Percentiles rank a stretch among this genome's conserved stretches.
Conservation (phyloP, 2,329 filamentous ascomycete species). For the Fusarium circinatum region DNA sequence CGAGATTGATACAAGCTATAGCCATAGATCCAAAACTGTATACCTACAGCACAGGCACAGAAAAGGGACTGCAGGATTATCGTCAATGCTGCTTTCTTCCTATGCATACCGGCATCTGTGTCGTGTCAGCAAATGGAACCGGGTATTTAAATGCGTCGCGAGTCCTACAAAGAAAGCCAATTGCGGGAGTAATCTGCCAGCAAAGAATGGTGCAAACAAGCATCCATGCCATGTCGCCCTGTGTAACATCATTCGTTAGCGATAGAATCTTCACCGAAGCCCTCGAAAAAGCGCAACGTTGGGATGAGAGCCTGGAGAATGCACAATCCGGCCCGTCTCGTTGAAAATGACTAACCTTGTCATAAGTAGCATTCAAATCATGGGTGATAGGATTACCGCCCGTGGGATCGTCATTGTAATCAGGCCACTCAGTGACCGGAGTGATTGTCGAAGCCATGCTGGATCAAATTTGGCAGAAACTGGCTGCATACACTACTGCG, state of each 20-base stretch:
- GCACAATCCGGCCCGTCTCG: not conserved
- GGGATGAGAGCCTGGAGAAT: not conserved
- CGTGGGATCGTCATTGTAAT: constrained; percentile 52
- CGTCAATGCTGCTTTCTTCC: constrained; percentile 53
- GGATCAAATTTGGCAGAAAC: not conserved
- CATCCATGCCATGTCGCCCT: constrained; percentile 58
- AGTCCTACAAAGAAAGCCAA: constrained; percentile 48
- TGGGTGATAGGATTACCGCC: constrained; percentile 57
- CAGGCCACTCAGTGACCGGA: constrained; percentile 53
- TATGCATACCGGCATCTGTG: constrained; percentile 51
- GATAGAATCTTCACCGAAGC: accelerated
- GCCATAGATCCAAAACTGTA: constrained; percentile 60
- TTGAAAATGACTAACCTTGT: constrained; percentile 46
- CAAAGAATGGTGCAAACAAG: constrained; percentile 51
- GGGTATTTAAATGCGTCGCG: too few relatives aligned
- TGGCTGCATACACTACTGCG: not conserved
- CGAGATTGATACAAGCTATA: constrained; percentile 55
- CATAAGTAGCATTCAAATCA: constrained; percentile 56
- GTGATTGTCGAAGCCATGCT: constrained; percentile 33
- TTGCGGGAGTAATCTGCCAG: constrained; percentile 53
- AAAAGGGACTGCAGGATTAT: constrained; percentile 61
- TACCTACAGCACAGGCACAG: constrained; percentile 56
- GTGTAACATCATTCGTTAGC: not conserved
- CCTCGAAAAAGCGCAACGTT: not conserved
- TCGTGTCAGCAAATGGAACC: not conserved